These are phyloP conservation scores for Hypericum perforatum DNA, from an alignment of 345 rosid genomes.

Conservation along the genomic window DNA sequence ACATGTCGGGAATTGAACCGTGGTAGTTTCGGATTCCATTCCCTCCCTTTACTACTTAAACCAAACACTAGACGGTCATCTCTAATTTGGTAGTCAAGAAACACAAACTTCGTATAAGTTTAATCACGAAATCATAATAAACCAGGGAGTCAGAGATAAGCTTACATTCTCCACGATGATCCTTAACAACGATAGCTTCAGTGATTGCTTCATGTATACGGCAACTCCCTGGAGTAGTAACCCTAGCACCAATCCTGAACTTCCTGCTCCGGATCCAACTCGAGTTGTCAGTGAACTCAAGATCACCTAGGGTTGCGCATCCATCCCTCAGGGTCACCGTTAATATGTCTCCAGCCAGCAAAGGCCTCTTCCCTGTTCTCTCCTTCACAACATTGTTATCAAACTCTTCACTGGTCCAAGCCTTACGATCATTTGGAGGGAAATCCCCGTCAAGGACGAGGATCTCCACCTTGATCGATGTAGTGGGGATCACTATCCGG, in stretches of 20 bases:
- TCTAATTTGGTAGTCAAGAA: no score
- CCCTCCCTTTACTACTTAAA: no score
- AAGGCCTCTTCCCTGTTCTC: conserved; percentile 77
- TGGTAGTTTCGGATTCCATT: no score
- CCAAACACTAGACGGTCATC: no score
- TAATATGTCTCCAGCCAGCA: conserved; percentile 65
- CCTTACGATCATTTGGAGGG: conserved; percentile 23
- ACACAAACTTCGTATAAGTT: not conserved
- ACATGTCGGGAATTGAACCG: no score
- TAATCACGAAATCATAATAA: no score
- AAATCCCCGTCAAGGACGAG: conserved; percentile 83
- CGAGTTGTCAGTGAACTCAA: conserved; percentile 84
- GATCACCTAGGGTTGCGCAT: conserved; percentile 35
- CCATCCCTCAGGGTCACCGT: conserved; percentile 48
- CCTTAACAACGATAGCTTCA: conserved; percentile 67
- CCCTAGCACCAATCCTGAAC: conserved; percentile 67
- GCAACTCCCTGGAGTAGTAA: conserved; percentile 31
- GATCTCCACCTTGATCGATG: conserved; percentile 50
- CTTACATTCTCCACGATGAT: conserved; percentile 98
- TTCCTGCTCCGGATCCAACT: conserved; percentile 82
- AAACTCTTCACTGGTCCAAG: conserved; percentile 62
- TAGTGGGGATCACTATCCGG: conserved; percentile 11
- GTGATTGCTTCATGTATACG: conserved; percentile 65
- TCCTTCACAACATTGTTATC: conserved; percentile 49
- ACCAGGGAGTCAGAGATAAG: conserved; percentile 6